phyloP scores from a whole-genome alignment of 1,139 yeast genomes.

The Hemisphaericaspora xylanilytica region DNA sequence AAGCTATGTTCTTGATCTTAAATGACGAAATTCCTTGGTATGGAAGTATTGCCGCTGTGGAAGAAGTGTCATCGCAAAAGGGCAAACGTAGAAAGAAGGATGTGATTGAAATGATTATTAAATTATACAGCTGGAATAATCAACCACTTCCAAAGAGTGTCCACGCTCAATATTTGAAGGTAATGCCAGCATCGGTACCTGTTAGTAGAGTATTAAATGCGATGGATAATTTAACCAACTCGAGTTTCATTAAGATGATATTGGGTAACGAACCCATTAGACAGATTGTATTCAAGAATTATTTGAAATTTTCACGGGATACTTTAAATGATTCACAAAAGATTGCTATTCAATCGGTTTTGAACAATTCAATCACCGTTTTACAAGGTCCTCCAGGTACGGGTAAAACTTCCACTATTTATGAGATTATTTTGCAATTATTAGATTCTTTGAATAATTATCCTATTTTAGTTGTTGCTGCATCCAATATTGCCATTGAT shows the following conservation, averaged over 20 bases:
- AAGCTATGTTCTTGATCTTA: constrained; percentile 44
- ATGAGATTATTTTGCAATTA: constrained; percentile 63
- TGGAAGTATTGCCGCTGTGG: constrained; percentile 49
- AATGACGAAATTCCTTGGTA: constrained; percentile 40
- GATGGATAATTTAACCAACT: constrained; percentile 58
- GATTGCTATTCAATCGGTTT: constrained; percentile 63
- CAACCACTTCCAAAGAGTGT: constrained; percentile 46
- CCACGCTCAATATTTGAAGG: constrained; percentile 39
- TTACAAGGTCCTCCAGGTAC: constrained; percentile 72
- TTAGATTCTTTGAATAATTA: constrained; percentile 52
- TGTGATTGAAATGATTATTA: constrained; percentile 45
- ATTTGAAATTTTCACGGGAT: constrained; percentile 47
- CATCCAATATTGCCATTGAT: constrained; percentile 74
- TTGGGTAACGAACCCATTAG: constrained; percentile 60
- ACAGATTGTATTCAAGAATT: constrained; percentile 56
- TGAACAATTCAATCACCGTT: constrained; percentile 64
- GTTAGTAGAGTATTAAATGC: constrained; percentile 62
- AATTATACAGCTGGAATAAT: constrained; percentile 57
- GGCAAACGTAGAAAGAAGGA: constrained; percentile 15
- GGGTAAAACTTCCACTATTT: constrained; percentile 65
- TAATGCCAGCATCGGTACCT: constrained; percentile 64
- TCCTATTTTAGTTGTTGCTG: constrained; percentile 73
- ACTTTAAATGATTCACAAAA: constrained; percentile 63
- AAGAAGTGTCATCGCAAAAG: constrained; percentile 19
- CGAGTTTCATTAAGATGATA: constrained; percentile 55